Evolutionary conservation across 139 green algal species (phyloP).

Genomic region (Spirogloea muscicola): DNA sequence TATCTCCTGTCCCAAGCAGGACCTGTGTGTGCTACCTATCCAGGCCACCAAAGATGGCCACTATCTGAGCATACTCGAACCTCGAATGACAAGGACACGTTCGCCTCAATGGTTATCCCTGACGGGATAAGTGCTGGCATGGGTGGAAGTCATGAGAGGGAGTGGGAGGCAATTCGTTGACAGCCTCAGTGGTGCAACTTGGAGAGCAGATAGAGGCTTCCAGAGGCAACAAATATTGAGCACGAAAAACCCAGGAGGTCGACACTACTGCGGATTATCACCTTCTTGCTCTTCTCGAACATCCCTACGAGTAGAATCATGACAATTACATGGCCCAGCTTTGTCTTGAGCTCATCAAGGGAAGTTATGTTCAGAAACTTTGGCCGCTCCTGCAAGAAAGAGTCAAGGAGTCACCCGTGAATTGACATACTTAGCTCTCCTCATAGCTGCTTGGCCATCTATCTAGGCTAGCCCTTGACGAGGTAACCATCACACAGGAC

Average conservation of each 20-base stretch:
- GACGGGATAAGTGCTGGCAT: no score
- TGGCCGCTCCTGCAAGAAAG: conserved; percentile 18
- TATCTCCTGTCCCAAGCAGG: no score
- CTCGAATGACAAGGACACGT: no score
- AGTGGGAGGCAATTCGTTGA: no score
- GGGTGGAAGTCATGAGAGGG: no score
- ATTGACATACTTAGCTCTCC: no score
- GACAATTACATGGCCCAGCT: conserved; percentile 35
- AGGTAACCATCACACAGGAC: not conserved
- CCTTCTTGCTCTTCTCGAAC: conserved; percentile 36
- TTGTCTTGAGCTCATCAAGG: conserved; percentile 28
- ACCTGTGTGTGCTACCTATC: no score
- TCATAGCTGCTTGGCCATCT: no score
- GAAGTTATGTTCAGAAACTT: conserved; percentile 17
- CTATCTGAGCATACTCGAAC: no score
- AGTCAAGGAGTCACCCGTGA: not conserved
- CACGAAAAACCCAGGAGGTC: conserved; percentile 24
- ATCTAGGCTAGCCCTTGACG: not conserved
- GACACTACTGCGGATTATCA: not conserved
- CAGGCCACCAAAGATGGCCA: no score
- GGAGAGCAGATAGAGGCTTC: conserved; percentile 23
- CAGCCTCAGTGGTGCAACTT: no score
- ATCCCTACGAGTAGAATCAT: conserved; percentile 36
- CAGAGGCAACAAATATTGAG: conserved; percentile 2
- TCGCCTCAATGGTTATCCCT: no score